Evolutionary conservation across 208 protist genomes (phyloP).

Genomic region (Porcisia hertigi): DNA sequence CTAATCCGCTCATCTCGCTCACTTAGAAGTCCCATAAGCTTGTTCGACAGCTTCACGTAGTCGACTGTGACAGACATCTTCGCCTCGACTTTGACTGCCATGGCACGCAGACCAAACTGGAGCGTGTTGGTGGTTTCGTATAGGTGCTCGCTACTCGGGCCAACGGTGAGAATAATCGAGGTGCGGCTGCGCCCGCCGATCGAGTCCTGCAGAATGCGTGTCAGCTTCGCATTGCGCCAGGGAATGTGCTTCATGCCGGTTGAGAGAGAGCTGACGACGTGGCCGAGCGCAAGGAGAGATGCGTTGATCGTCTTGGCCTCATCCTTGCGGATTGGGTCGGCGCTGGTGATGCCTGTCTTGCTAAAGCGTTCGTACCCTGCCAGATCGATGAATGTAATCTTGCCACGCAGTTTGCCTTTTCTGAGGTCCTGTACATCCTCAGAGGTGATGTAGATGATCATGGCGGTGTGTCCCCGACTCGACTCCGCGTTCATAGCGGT

Average conservation of each 20-base stretch:
- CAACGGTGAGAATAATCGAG: slow-evolving; percentile 89
- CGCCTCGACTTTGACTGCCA: slow-evolving; percentile 87
- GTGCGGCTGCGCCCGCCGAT: slow-evolving; percentile 89
- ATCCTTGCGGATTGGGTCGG: slow-evolving; percentile 82
- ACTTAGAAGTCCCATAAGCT: slow-evolving; percentile 69
- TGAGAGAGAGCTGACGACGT: slow-evolving; percentile 85
- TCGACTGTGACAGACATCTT: slow-evolving; percentile 78
- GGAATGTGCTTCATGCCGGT: slow-evolving; percentile 79
- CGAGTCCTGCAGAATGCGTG: slow-evolving; percentile 91
- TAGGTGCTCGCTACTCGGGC: slow-evolving; percentile 82
- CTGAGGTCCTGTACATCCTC: slow-evolving; percentile 56
- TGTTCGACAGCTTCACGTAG: slow-evolving; percentile 82
- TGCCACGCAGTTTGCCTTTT: slow-evolving; percentile 59
- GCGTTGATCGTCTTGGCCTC: slow-evolving; percentile 93
- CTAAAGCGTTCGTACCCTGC: slow-evolving; percentile 91
- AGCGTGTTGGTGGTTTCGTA: slow-evolving; percentile 88
- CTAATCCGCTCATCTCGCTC: slow-evolving; percentile 77
- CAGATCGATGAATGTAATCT: slow-evolving; percentile 91
- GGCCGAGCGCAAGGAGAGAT: slow-evolving; percentile 80
- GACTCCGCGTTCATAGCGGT: slow-evolving; percentile 92
- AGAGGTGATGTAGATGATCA: slow-evolving; percentile 71
- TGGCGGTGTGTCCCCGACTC: slow-evolving; percentile 86
- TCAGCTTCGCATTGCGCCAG: slow-evolving; percentile 93
- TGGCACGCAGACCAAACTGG: slow-evolving; percentile 85
- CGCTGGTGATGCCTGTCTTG: slow-evolving; percentile 85